Evolutionary conservation across 805 yeast species (phyloP).

Genomic region (Yamadazyma philogaea): DNA sequence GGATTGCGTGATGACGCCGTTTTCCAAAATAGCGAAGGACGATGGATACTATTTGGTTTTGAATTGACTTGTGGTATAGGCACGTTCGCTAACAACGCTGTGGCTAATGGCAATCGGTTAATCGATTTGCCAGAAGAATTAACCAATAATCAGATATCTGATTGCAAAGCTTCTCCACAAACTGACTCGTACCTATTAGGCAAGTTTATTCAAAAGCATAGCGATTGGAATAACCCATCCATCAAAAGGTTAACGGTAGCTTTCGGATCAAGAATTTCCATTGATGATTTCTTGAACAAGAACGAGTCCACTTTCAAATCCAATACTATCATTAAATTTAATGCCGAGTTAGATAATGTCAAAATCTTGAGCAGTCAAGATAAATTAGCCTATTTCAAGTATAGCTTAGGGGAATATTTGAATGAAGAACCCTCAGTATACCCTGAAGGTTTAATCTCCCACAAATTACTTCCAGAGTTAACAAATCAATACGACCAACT

Average conservation of each 20-base stretch:
- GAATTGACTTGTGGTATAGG: slow-evolving; percentile 56
- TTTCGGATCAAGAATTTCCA: slow-evolving; percentile 32
- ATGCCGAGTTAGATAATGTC: slow-evolving; percentile 53
- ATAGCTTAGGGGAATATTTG: slow-evolving; percentile 25
- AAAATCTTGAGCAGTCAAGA: slow-evolving; percentile 52
- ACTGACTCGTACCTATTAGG: slow-evolving; percentile 69
- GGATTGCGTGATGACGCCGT: slow-evolving; percentile 55
- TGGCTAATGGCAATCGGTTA: slow-evolving; percentile 19
- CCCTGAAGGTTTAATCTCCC: slow-evolving; percentile 55
- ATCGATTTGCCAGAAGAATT: slow-evolving; percentile 49
- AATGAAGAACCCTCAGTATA: slow-evolving; percentile 15
- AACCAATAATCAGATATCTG: slow-evolving; percentile 41
- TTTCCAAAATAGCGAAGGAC: slow-evolving; percentile 65
- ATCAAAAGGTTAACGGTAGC: slow-evolving; percentile 33
- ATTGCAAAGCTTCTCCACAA: slow-evolving; percentile 37
- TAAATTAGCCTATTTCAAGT: slow-evolving; percentile 44
- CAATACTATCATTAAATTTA: slow-evolving; percentile 50
- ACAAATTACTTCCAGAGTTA: slow-evolving; percentile 70
- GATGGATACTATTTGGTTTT: slow-evolving; percentile 82
- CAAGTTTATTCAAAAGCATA: slow-evolving; percentile 37
- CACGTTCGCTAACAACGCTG: slow-evolving; percentile 17
- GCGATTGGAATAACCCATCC: slow-evolving; percentile 6
- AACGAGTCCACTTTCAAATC: slow-evolving; percentile 21
- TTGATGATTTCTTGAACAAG: slow-evolving; percentile 27
- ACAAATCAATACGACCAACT: slow-evolving; percentile 39